These are phyloP conservation scores for Globisporangium parvum DNA, from an alignment of 352 stramenopile species.

Conservation along the genomic window DNA sequence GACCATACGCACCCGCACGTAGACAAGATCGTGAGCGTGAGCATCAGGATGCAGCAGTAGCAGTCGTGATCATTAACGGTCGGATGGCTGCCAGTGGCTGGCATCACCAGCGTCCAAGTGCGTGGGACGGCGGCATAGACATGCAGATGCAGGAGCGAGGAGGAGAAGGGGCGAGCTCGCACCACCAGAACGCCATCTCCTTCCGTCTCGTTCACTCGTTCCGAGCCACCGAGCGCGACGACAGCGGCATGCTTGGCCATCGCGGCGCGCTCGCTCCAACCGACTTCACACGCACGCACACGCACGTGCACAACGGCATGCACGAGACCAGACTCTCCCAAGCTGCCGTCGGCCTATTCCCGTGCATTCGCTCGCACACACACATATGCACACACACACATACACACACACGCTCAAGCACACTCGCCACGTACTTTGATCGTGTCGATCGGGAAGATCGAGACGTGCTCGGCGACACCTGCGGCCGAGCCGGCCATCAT, in stretches of 20 bases:
- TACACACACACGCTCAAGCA: neutral
- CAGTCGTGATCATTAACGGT: neutral
- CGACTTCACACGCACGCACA: no score
- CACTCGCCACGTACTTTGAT: slow-evolving; percentile 50
- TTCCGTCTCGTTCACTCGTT: neutral
- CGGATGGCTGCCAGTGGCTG: neutral
- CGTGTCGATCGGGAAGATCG: slow-evolving; percentile 95
- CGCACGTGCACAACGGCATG: neutral
- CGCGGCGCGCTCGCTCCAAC: no score
- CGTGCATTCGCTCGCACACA: neutral
- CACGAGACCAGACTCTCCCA: neutral
- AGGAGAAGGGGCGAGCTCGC: neutral
- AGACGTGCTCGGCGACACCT: slow-evolving; percentile 95
- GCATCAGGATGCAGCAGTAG: neutral
- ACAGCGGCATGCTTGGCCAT: neutral
- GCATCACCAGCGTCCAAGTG: neutral
- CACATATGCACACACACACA: neutral
- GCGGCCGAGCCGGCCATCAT: slow-evolving; percentile 93
- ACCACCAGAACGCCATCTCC: slow-evolving; percentile 8
- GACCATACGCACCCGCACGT: neutral
- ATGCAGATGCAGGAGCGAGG: neutral
- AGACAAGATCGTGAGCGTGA: neutral
- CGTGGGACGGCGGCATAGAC: neutral
- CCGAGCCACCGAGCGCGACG: neutral
- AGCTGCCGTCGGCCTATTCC: neutral